These are phyloP conservation scores for Brettanomyces sp. DNA, from an alignment of 805 yeast species.

Conservation along the genomic window DNA sequence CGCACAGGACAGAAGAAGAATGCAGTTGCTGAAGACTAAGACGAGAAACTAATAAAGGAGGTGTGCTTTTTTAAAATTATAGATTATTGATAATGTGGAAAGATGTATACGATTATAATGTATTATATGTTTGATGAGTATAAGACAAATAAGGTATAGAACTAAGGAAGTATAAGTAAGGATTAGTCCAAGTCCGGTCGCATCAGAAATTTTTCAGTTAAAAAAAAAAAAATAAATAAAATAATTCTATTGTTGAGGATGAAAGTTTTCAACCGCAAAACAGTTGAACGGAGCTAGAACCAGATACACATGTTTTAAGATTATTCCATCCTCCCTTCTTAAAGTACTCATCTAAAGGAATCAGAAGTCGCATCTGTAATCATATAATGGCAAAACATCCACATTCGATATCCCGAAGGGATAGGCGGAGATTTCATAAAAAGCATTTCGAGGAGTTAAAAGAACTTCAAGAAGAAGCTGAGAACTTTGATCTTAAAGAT, in stretches of 20 bases:
- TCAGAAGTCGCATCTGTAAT: no score
- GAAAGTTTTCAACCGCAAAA: no score
- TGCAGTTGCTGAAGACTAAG: slow-evolving; percentile 3
- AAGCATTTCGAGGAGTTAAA: slow-evolving; percentile 27
- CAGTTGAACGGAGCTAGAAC: no score
- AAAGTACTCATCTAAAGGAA: no score
- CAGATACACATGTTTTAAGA: no score
- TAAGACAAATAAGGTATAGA: no score
- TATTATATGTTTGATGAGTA: no score
- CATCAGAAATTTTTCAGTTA: not conserved
- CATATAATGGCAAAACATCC: slow-evolving; percentile 20
- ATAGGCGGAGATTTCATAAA: slow-evolving; percentile 17
- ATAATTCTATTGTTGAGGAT: no score
- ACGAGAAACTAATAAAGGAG: not conserved
- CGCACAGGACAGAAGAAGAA: slow-evolving; percentile 14
- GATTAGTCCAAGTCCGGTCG: not conserved
- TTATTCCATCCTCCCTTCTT: no score
- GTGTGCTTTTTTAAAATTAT: not conserved
- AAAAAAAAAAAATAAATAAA: no score
- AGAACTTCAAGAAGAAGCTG: slow-evolving; percentile 41
- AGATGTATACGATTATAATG: not conserved
- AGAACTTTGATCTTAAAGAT: slow-evolving; percentile 42
- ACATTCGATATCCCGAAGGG: slow-evolving; percentile 21
- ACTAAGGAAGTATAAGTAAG: no score
- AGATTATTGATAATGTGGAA: slow-evolving; percentile 3